Evolutionary conservation across 75 land plant genomes (phyloP).

Genomic region (Cunninghamia lanceolata): DNA sequence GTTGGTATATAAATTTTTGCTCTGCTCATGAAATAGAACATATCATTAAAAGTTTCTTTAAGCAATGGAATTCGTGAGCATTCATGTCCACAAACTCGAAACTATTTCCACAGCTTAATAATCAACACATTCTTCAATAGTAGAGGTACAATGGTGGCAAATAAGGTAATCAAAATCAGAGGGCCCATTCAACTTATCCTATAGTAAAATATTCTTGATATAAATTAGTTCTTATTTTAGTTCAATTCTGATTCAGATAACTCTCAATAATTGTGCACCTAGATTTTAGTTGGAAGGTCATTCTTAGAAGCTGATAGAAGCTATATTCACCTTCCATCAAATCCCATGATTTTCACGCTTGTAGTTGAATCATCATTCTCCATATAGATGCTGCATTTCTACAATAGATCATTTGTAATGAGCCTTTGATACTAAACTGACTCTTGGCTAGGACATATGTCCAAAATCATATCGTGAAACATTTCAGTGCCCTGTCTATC

Average conservation of each 20-base stretch:
- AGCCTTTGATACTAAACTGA: neutral
- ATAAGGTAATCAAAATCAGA: neutral
- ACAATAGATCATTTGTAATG: neutral
- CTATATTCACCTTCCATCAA: neutral
- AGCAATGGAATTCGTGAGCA: neutral
- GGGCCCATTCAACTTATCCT: neutral
- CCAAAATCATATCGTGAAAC: neutral
- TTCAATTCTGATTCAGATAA: neutral
- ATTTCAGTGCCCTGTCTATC: neutral
- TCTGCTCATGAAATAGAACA: neutral
- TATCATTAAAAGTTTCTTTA: neutral
- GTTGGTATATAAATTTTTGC: neutral
- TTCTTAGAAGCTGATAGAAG: neutral
- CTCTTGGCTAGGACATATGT: neutral
- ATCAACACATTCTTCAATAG: neutral
- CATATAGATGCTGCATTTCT: neutral
- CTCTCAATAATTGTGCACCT: neutral
- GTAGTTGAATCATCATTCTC: neutral
- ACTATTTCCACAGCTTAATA: neutral
- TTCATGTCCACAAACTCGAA: neutral
- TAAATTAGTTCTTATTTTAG: neutral
- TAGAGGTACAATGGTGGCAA: neutral
- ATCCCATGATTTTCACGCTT: neutral
- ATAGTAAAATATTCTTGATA: neutral
- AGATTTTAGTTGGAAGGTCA: neutral